Base-by-base conservation (phyloP, 1,284 basidiomycete species). In the Coriolopsis trogii region DNA sequence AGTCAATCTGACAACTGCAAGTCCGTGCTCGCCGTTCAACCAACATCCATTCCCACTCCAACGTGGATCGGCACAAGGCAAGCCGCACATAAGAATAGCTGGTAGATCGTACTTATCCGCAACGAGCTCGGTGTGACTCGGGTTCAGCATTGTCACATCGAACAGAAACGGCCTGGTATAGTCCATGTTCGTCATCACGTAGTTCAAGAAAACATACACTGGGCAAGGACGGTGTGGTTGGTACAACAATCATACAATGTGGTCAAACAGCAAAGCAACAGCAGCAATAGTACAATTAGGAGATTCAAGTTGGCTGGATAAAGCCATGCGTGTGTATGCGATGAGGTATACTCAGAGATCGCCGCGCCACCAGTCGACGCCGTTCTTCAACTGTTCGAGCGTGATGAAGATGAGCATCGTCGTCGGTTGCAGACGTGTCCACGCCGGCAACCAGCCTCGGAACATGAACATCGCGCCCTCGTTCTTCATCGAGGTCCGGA, bases 381-480 rank as follows among this genome's bases (percentile, higher is more conserved):
- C 65, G 53, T 81, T 81, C 78, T 82, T 89, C 53, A 89, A 68
- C 70, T 89, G 89, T 68, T 92, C 92, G 38, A 93, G 77, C 9
- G 86, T 91, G 56, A 93, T 70, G 77, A 93, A 94, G 67, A 92
- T 93, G 43, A 90, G 75, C 58, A 91, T 88, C 30, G 88, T 92
- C 49, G 89, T 93, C 0, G 91, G 92, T 67, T 93, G 89, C 37
- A 94, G 78, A 68, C 92, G 79, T 51, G 82, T 83, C 91, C 91
- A 94, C 18, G 89, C 88, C 0, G 89, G 89, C 9, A 91, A 71
- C 92, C 91, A 91, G 59, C 93, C 89, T 68, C 92, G 93, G 78
- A 96, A 95, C 84, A 95, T 91, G 79, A 94, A 95, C 79, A 87
- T 85, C 4, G 89, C 68, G 6, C 93, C 94, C 68, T 96, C 93